phyloP scores from a whole-genome alignment of 2,329 filamentous ascomycete genomes.

The Alternaria ethzedia region DNA sequence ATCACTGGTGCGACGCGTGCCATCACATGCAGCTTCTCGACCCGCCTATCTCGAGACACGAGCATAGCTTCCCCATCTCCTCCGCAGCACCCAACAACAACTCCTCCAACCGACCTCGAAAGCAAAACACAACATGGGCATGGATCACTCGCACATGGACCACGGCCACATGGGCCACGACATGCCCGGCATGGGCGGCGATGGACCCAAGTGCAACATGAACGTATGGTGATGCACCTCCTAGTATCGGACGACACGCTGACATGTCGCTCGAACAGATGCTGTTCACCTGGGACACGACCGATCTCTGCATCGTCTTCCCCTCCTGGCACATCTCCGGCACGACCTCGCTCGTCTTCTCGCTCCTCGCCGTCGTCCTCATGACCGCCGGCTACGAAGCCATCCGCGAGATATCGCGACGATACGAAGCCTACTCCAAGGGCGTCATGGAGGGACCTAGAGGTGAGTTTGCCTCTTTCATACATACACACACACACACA shows the following conservation, averaged over 20 bases:
- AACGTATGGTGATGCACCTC: slow-evolving; percentile 66
- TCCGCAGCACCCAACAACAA: neutral
- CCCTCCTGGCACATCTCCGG: slow-evolving; percentile 84
- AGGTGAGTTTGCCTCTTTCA: slow-evolving; percentile 34
- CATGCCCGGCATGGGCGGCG: slow-evolving; percentile 56
- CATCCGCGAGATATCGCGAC: slow-evolving; percentile 75
- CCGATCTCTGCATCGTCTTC: slow-evolving; percentile 96
- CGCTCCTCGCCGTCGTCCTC: slow-evolving; percentile 80
- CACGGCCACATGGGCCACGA: slow-evolving; percentile 62
- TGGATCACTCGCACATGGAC: slow-evolving; percentile 51
- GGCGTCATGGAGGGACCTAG: slow-evolving; percentile 33
- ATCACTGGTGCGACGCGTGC: slow-evolving; percentile 29
- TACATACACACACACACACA: neutral
- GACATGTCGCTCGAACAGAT: slow-evolving; percentile 64
- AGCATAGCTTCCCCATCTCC: neutral
- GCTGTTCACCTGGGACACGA: slow-evolving; percentile 96
- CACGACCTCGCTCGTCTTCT: slow-evolving; percentile 76
- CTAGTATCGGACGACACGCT: neutral
- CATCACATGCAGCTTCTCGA: neutral
- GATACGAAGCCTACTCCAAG: slow-evolving; percentile 68
- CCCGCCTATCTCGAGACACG: slow-evolving; percentile 8
- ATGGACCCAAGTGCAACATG: slow-evolving; percentile 78
- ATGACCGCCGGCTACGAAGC: slow-evolving; percentile 93
- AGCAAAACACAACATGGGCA: slow-evolving; percentile 24
- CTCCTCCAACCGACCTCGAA: neutral